Evolutionary conservation across 169 alveolate species (phyloP).

Genomic region (Plasmodium blacklocki): DNA sequence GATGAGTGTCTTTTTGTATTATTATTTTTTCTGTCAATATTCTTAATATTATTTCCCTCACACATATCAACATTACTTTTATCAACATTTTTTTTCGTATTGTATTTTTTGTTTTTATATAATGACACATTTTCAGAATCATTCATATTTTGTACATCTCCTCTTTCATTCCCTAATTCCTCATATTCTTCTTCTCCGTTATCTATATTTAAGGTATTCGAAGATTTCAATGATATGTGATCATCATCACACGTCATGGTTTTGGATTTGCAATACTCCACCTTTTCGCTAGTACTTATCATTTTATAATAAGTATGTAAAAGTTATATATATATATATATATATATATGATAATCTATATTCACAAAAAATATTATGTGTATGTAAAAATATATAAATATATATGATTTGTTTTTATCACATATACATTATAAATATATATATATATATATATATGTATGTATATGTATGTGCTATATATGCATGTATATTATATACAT

Average conservation of each 20-base stretch:
- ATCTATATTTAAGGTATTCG: conserved; percentile 16
- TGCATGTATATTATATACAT: too few species aligned
- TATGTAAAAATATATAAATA: conserved; percentile 1
- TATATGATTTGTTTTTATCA: not conserved
- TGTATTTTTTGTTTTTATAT: conserved; percentile 3
- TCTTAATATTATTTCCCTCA: not conserved
- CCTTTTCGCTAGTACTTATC: conserved; percentile 25
- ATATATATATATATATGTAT: not conserved
- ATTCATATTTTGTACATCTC: not conserved
- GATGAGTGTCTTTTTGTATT: not conserved
- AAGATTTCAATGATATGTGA: conserved; percentile 15
- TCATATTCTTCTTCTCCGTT: conserved; percentile 1
- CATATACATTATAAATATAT: not conserved
- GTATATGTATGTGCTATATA: too few species aligned
- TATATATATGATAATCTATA: not conserved
- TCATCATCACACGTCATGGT: conserved; percentile 33
- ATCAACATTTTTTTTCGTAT: not conserved
- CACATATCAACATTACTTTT: not conserved
- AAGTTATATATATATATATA: conserved; percentile 3
- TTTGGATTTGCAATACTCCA: conserved; percentile 45
- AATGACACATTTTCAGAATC: conserved; percentile 4
- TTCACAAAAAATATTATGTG: not conserved
- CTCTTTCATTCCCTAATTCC: not conserved
- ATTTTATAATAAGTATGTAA: conserved; percentile 14
- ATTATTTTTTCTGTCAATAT: not conserved